Base-by-base conservation (phyloP, 148 eudicot species). In the Selenicereus undatus region DNA sequence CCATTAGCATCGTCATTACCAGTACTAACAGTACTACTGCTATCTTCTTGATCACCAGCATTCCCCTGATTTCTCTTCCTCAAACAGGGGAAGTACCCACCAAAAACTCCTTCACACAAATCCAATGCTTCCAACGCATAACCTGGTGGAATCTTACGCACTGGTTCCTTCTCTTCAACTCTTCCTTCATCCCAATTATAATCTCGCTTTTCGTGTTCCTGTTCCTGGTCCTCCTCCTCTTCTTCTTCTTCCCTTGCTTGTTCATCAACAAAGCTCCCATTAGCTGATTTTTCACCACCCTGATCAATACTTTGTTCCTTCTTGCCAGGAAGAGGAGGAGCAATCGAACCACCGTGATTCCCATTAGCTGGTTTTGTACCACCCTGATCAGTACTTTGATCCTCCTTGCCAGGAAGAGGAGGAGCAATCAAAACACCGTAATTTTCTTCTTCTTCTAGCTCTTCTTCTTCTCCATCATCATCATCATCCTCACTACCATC, bases 61-160 rank as follows among this genome's bases (percentile, higher is more conserved):
- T 52, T 60, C 58, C 21, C 62, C 73, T 85, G 78, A 10, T 82
- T 82, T 71, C 71, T 83, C 89, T 85, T 88, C 32, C 79, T 83
- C 76, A 93, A 86, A 76, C 97, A 94, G 0, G 98, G 98, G 89
- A 93, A 94, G 72, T 93, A 88, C 32, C 86, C 86, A 17, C 98
- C 98, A 84, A 94, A 91, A 30, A 94, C 30, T 42, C 87, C 86
- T 22, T 93, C 97, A 89, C 98, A 94, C n/a, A 91, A 58, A 24
- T 90, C 95, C 73, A 86, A 24, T 1, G 86, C 85, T 76, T 90
- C 94, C 73, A 89, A 75, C 0, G 93, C 94, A 73, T 86, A 91
- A 22, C 92, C 98, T 27, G 86, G 78, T 22, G 91, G 90, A 0
- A 86, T 83, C 75, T 84, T 89, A 71, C 83, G 42, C 81, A 51